phyloP scores from a whole-genome alignment of 1,139 yeast genomes.

The Candida sp. region DNA sequence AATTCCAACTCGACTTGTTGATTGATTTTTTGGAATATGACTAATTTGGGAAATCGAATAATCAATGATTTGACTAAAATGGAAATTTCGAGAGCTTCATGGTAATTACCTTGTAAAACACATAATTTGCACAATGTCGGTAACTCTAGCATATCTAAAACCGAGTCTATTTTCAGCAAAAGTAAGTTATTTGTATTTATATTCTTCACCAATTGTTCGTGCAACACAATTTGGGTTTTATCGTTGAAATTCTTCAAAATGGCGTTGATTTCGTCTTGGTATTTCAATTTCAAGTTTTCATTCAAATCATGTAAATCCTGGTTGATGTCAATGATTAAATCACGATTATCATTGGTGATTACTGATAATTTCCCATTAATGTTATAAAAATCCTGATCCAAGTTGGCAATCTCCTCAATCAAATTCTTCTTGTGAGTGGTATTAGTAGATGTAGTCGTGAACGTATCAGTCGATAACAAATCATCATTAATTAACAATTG shows the following conservation, averaged over 20 bases:
- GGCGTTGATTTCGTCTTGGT: slow-evolving; percentile 17
- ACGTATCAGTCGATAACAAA: slow-evolving; percentile 38
- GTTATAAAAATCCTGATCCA: slow-evolving; percentile 31
- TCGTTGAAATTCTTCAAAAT: slow-evolving; percentile 14
- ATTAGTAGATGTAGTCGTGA: slow-evolving; percentile 23
- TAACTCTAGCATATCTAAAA: slow-evolving; percentile 76
- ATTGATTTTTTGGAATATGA: slow-evolving; percentile 54
- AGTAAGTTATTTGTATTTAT: slow-evolving; percentile 32
- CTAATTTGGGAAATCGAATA: slow-evolving; percentile 64
- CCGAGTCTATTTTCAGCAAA: slow-evolving; percentile 62
- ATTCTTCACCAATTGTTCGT: slow-evolving; percentile 19
- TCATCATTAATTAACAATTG: slow-evolving; percentile 39
- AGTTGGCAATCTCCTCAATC: slow-evolving; percentile 46
- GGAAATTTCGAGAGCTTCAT: slow-evolving; percentile 82
- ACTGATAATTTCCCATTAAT: slow-evolving; percentile 28
- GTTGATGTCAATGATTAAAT: slow-evolving; percentile 37
- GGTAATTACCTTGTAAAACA: slow-evolving; percentile 81
- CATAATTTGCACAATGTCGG: slow-evolving; percentile 85
- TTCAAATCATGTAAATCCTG: slow-evolving; percentile 25
- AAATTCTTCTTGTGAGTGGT: slow-evolving; percentile 20
- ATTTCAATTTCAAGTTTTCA: slow-evolving; percentile 17
- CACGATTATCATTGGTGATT: slow-evolving; percentile 36
- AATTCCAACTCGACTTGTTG: slow-evolving; percentile 55
- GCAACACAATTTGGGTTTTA: slow-evolving; percentile 13
- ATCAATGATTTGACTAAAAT: slow-evolving; percentile 65